Base-by-base conservation (phyloP, 352 stramenopile species). In the Globisporangium cylindrosporum region DNA sequence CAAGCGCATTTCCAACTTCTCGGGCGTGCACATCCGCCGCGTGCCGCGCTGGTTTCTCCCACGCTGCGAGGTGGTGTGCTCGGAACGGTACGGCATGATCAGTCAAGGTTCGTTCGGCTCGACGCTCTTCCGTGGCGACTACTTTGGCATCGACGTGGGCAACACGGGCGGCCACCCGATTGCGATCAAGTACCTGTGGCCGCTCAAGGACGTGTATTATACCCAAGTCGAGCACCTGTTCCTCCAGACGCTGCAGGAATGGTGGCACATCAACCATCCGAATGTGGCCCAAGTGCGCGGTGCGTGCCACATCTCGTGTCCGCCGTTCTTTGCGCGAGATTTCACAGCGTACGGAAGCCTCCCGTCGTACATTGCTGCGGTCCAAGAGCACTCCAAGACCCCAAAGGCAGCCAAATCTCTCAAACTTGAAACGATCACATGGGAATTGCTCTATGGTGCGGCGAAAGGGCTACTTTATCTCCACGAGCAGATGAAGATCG, bases 31-130 rank as follows among this genome's bases (percentile, higher is more conserved):
- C 41, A 64, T 83, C 49, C 77, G 80, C 9, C 79, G 80, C 20
- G 77, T 92, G 9, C 84, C 84, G 5, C 73, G 73, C 22, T 92
- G 84, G 84, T 92, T 86, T 56, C 58, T 90, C 10, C 74, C 84
- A 1, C 66, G 74, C 1, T 73, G 63, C 10, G 76, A 87, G 38
- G 73, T 92, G 22, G 79, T 87, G 34, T 89, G 84, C 46, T 80
- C 79, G 7, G 57, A 73, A n/a, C 68, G 53, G 9, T 64, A 75
- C 51, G 74, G 71, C 36, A 63, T 54, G 20, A 84, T 86, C 34
- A 74, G 73, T 18, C 76, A 67, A 59, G 78, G 78, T 6, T 85
- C 80, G 0, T 88, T 84, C 27, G 74, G 72, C 4, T 84, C 80
- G 15, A 84, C 73, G 14, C 71, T 88, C 54, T 73, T 86, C 22